phyloP scores from a whole-genome alignment of 2,329 filamentous ascomycete genomes.

The Fusarium sp. region DNA sequence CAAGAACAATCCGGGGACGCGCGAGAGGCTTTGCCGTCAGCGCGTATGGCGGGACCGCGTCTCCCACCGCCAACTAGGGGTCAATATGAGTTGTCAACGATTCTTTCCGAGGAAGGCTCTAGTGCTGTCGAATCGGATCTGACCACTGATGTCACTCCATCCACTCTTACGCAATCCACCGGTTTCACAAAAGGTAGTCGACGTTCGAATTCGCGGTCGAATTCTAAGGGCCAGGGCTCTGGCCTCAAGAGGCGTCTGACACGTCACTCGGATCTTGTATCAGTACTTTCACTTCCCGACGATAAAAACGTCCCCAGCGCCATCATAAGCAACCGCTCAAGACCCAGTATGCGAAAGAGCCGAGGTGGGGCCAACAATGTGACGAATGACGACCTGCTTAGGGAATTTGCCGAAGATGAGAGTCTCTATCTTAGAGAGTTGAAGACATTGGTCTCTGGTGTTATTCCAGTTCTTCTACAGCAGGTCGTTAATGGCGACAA shows the following conservation, averaged over 20 bases:
- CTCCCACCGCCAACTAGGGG: conserved; percentile 66
- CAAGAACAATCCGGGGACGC: conserved; percentile 17
- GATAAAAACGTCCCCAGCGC: conserved; percentile 67
- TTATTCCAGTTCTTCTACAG: conserved; percentile 90
- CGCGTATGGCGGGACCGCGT: conserved; percentile 52
- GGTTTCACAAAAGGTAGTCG: conserved; percentile 61
- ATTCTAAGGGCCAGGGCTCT: conserved; percentile 58
- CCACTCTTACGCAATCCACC: conserved; percentile 67
- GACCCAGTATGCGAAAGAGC: conserved; percentile 81
- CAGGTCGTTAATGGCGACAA: conserved; percentile 81
- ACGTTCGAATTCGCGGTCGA: conserved; percentile 55
- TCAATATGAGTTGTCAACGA: conserved; percentile 68
- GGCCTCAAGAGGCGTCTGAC: conserved; percentile 81
- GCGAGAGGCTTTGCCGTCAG: conserved; percentile 38
- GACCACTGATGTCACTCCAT: conserved; percentile 65
- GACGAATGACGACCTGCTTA: conserved; percentile 80
- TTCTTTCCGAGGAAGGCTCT: conserved; percentile 64
- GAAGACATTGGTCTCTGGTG: conserved; percentile 92
- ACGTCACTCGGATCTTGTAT: conserved; percentile 93
- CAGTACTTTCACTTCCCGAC: conserved; percentile 83
- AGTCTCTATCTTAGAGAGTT: conserved; percentile 89
- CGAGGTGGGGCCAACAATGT: conserved; percentile 74
- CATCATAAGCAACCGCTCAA: conserved; percentile 78
- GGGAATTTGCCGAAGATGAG: conserved; percentile 86
- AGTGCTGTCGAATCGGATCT: conserved; percentile 62